Conservation (phyloP, 768 basidiomycete genomes). For the Leccinum broughii region DNA sequence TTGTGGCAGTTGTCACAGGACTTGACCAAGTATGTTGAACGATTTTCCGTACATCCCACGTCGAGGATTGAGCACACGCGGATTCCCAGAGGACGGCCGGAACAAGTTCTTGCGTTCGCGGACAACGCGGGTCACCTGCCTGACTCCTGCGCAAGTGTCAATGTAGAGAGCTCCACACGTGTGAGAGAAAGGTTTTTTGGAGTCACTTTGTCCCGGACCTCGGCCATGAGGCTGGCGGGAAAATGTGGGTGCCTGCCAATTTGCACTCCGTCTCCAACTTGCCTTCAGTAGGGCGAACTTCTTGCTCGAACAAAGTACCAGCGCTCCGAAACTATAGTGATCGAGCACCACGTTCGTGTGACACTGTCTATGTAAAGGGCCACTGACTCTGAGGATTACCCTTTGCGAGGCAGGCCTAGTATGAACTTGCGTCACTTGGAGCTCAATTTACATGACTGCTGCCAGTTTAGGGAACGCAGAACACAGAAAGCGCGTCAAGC, state of each 20-base stretch:
- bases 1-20: neutral
- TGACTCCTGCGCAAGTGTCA: neutral
- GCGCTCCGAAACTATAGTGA: neutral
- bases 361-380: neutral
- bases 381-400: conserved; percentile 1
- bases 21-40: neutral
- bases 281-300: neutral
- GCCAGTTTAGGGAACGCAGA: neutral
- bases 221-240: neutral
- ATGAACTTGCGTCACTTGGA: neutral
- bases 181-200: neutral
- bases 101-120: neutral
- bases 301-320: neutral
- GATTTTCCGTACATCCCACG: neutral
- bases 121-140: neutral
- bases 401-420: neutral
- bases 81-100: neutral
- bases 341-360: neutral
- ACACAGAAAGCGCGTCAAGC: neutral
- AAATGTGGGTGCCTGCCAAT: neutral
- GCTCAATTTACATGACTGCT: neutral
- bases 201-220: neutral
- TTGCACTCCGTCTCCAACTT: neutral
- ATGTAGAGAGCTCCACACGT: neutral
- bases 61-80: neutral